These are phyloP conservation scores for Cladorrhinum sp. DNA, from an alignment of 2,329 filamentous ascomycete species.

Conservation along the genomic window DNA sequence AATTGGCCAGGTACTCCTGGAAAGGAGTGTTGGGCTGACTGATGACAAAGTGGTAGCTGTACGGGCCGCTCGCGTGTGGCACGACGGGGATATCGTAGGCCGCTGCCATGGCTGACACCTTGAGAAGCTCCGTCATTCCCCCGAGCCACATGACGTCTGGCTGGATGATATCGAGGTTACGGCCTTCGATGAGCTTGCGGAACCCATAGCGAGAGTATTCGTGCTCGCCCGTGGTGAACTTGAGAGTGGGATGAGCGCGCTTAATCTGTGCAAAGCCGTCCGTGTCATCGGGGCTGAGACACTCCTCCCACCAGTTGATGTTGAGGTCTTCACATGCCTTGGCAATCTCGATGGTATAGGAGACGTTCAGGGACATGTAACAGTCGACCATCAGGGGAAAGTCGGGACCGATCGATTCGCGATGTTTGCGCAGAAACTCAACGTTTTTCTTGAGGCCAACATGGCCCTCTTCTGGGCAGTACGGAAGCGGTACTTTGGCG, in stretches of 20 bases:
- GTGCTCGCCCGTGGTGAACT: conserved; percentile 95
- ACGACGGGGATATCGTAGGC: conserved; percentile 94
- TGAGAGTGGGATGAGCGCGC: conserved; percentile 81
- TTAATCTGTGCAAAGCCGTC: conserved; percentile 90
- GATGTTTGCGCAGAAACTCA: conserved; percentile 80
- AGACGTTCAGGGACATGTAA: conserved; percentile 92
- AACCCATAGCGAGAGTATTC: conserved; percentile 94
- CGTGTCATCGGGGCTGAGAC: conserved; percentile 83
- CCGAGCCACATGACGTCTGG: conserved; percentile 98
- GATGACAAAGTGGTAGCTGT: conserved; percentile 94
- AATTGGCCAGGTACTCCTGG: conserved; percentile 94
- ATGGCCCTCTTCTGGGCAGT: conserved; percentile 82
- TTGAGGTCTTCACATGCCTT: conserved; percentile 78
- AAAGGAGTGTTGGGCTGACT: conserved; percentile 92
- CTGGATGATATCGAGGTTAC: conserved; percentile 91
- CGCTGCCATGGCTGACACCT: conserved; percentile 81
- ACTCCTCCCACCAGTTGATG: conserved; percentile 98
- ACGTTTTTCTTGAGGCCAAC: conserved; percentile 84
- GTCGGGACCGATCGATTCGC: conserved; percentile 79
- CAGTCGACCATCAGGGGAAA: conserved; percentile 95
- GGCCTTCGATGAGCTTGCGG: conserved; percentile 87
- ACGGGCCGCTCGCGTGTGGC: conserved; percentile 89
- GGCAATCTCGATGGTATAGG: conserved; percentile 88
- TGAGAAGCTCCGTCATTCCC: conserved; percentile 86
- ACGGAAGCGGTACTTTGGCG: conserved; percentile 85